Conservation (phyloP, 805 yeast genomes). For the Wickerhamomyces queroliae region DNA sequence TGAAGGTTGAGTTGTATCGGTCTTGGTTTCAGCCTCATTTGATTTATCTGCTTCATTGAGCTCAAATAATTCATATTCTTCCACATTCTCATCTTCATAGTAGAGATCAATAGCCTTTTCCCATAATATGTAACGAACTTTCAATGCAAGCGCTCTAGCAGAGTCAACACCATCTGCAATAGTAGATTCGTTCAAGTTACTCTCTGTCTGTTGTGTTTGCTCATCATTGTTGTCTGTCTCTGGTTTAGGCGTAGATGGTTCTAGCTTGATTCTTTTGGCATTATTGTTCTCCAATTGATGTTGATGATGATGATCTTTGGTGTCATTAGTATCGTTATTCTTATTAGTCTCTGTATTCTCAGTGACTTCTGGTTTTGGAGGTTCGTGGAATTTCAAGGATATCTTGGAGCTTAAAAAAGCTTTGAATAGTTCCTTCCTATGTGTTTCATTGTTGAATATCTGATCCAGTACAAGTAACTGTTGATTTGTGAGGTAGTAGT, state of each 20-base stretch:
- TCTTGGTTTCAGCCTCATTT: background rate
- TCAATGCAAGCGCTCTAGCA: slow-evolving; percentile 53
- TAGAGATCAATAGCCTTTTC: slow-evolving; percentile 58
- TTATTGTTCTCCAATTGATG: background rate
- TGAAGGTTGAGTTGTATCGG: background rate
- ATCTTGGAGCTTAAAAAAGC: slow-evolving; percentile 34
- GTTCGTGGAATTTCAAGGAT: slow-evolving; percentile 16
- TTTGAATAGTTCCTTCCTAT: slow-evolving; percentile 31
- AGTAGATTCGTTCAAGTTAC: slow-evolving; percentile 31
- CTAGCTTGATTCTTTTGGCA: slow-evolving; percentile 1
- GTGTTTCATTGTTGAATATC: slow-evolving; percentile 32
- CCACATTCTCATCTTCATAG: slow-evolving; percentile 18
- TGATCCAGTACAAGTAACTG: slow-evolving; percentile 46
- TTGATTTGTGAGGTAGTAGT: slow-evolving; percentile 46
- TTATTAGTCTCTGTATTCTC: slow-evolving; percentile 3
- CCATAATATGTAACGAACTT: slow-evolving; percentile 63
- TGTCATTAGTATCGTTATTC: background rate
- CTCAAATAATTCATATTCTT: slow-evolving; percentile 12
- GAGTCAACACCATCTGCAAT: slow-evolving; percentile 37
- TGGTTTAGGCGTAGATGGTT: background rate
- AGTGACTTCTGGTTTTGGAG: slow-evolving; percentile 1
- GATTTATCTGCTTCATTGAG: background rate
- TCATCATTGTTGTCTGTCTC: slow-evolving; percentile 23
- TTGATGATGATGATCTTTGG: slow-evolving; percentile 1
- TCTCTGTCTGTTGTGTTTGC: slow-evolving; percentile 34